phyloP scores from a whole-genome alignment of 1,139 yeast species.

The Zygosaccharomyces sapae region DNA sequence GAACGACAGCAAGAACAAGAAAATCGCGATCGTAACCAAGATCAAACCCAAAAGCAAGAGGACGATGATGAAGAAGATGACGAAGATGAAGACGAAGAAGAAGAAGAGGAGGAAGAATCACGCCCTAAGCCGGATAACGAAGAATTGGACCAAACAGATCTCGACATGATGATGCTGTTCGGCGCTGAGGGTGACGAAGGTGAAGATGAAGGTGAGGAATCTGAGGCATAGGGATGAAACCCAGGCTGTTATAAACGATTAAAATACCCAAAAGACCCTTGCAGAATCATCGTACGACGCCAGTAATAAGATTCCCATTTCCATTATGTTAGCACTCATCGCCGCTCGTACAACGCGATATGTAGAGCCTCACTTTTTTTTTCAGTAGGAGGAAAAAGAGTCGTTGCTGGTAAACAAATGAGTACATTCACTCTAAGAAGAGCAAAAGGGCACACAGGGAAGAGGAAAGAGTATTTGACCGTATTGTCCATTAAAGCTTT shows the following conservation, averaged over 20 bases:
- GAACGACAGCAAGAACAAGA: slow-evolving; percentile 37
- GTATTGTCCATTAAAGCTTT: neutral
- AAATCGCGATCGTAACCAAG: slow-evolving; percentile 34
- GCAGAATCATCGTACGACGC: neutral
- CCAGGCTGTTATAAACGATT: neutral
- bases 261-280: neutral
- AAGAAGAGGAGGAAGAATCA: slow-evolving; percentile 29
- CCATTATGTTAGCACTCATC: neutral
- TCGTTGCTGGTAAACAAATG: slow-evolving; percentile 3
- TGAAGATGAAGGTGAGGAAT: slow-evolving; percentile 7
- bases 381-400: neutral
- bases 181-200: slow-evolving; percentile 36
- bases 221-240: neutral
- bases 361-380: neutral
- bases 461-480: neutral
- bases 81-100: slow-evolving; percentile 34
- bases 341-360: neutral
- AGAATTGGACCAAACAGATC: slow-evolving; percentile 35
- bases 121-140: slow-evolving; percentile 8
- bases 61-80: slow-evolving; percentile 34
- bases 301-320: neutral
- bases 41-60: slow-evolving; percentile 32
- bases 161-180: slow-evolving; percentile 38
- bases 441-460: slow-evolving; percentile 4
- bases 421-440: slow-evolving; percentile 2